Evolutionary conservation across 2,329 filamentous ascomycete genomes (phyloP).

Genomic region (Akanthomyces uredinophilus): DNA sequence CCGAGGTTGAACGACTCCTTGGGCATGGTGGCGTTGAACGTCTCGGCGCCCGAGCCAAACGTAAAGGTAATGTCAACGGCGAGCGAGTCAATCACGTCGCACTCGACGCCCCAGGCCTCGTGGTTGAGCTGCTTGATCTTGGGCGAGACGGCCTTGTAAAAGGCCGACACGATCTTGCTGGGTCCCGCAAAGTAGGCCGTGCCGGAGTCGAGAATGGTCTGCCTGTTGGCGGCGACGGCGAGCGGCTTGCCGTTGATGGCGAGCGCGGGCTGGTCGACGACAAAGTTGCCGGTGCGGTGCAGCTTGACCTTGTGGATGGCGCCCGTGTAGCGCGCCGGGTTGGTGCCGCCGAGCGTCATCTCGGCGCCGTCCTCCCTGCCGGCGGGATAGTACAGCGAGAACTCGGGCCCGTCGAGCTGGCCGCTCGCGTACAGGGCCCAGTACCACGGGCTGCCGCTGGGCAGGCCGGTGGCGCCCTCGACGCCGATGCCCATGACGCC

Average conservation of each 20-base stretch:
- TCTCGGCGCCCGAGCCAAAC: conserved; percentile 21
- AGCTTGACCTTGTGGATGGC: conserved; percentile 23
- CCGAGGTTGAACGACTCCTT: conserved; percentile 29
- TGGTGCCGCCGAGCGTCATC: conserved; percentile 30
- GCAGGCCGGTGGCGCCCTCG: conserved; percentile 15
- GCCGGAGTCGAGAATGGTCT: conserved; percentile 27
- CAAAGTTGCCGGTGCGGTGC: conserved; percentile 18
- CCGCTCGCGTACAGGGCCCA: conserved; percentile 26
- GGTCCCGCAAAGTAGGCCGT: conserved; percentile 28
- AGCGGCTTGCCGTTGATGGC: conserved; percentile 22
- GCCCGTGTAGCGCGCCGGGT: conserved; percentile 26
- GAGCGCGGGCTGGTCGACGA: conserved; percentile 17
- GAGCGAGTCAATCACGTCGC: conserved; percentile 24
- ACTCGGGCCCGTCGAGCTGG: conserved; percentile 23
- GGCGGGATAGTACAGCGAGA: conserved; percentile 25
- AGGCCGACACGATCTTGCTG: conserved; percentile 22
- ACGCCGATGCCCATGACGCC: conserved; percentile 29
- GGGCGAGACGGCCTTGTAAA: conserved; percentile 28
- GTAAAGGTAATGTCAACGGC: conserved; percentile 27
- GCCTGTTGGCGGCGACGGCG: conserved; percentile 16
- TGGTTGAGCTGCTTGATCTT: conserved; percentile 27
- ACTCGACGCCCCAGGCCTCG: conserved; percentile 31
- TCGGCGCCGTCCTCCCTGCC: conserved; percentile 21
- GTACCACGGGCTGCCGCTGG: conserved; percentile 20
- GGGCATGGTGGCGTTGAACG: conserved; percentile 26